phyloP scores from a whole-genome alignment of 176 grass and related monocot species.

The Carex pumila region DNA sequence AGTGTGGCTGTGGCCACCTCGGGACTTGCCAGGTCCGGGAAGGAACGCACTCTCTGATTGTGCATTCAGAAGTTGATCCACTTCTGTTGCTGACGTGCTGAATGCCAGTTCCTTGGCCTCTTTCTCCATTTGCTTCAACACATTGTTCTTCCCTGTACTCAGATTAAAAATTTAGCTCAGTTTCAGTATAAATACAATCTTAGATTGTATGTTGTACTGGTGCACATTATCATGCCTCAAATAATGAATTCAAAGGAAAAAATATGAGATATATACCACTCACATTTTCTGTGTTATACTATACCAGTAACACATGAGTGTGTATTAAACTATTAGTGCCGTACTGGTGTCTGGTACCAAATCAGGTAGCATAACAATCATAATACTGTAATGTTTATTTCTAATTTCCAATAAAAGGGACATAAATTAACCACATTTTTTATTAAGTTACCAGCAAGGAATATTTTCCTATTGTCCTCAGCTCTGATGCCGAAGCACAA shows the following conservation, averaged over 20 bases:
- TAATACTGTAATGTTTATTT: neutral
- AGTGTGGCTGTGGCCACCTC: neutral
- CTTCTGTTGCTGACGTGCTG: conserved; percentile 11
- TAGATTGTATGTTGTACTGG: neutral
- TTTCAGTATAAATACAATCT: neutral
- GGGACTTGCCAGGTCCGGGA: conserved; percentile 14
- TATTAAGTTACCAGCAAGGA: conserved; percentile 28
- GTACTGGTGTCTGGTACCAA: neutral
- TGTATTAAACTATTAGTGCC: neutral
- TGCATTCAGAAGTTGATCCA: conserved; percentile 42
- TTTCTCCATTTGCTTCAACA: conserved; percentile 41
- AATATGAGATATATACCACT: neutral
- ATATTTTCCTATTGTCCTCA: conserved; percentile 30
- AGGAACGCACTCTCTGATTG: conserved; percentile 49
- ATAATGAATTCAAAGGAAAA: no score
- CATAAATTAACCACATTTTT: neutral
- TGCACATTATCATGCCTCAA: no score
- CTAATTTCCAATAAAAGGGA: neutral
- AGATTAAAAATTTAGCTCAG: neutral
- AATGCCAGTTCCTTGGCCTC: conserved; percentile 36
- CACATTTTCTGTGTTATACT: neutral
- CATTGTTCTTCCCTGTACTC: conserved; percentile 33
- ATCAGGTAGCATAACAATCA: neutral
- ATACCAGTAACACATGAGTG: neutral
- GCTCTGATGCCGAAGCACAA: conserved; percentile 39